phyloP scores from a whole-genome alignment of 1,139 yeast species.

The Zygosaccharomyces sapae region DNA sequence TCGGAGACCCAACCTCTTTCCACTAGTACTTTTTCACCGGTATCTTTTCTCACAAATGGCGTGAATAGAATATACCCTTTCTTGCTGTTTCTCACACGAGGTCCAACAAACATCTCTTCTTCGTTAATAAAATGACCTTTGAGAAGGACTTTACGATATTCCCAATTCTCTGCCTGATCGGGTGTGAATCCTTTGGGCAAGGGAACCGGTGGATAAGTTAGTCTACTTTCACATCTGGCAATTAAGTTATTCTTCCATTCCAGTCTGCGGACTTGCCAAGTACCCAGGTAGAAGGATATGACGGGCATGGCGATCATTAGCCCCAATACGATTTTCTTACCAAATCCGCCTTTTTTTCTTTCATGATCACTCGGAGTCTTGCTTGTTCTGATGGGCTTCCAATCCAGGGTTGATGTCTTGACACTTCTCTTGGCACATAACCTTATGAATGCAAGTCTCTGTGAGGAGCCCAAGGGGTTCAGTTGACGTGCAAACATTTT shows the following conservation, averaged over 20 bases:
- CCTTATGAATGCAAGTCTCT: not conserved
- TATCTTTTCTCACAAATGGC: constrained; percentile 73
- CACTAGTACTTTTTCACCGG: constrained; percentile 66
- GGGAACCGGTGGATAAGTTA: constrained; percentile 67
- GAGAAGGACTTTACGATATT: constrained; percentile 69
- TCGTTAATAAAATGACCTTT: constrained; percentile 78
- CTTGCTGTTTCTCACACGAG: constrained; percentile 69
- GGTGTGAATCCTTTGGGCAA: constrained; percentile 57
- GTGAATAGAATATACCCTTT: constrained; percentile 78
- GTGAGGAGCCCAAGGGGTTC: not conserved
- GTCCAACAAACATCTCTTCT: constrained; percentile 90
- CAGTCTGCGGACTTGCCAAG: constrained; percentile 87
- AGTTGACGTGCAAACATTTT: constrained; percentile 1
- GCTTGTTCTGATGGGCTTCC: constrained; percentile 69
- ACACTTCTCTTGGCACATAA: constrained; percentile 30
- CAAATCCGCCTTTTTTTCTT: constrained; percentile 32
- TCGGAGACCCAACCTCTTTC: constrained; percentile 93
- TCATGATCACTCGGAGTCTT: constrained; percentile 42
- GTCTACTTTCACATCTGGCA: constrained; percentile 73
- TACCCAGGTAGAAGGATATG: constrained; percentile 77
- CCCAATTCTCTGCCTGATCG: constrained; percentile 55
- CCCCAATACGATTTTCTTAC: constrained; percentile 51
- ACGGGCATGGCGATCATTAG: constrained; percentile 82
- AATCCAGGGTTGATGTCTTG: constrained; percentile 73
- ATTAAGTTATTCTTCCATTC: constrained; percentile 87